phyloP scores from a whole-genome alignment of 768 basidiomycete species.

The Mycena venus region DNA sequence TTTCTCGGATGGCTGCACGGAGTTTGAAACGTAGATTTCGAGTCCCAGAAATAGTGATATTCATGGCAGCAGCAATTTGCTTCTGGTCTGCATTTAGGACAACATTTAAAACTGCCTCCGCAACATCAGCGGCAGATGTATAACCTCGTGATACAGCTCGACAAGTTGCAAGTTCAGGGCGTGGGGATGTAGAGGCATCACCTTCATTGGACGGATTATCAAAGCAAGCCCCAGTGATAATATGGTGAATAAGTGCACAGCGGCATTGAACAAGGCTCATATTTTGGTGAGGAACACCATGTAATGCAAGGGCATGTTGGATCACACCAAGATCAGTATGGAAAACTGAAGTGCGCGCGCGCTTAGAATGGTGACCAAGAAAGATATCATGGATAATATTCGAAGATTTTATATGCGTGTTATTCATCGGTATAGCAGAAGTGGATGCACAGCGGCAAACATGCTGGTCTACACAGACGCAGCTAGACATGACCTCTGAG shows the following conservation, averaged over 20 bases:
- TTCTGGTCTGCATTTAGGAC: slow-evolving; percentile 1
- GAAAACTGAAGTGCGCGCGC: neutral
- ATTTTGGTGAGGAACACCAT: neutral
- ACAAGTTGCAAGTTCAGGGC: too few species aligned
- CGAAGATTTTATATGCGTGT: neutral
- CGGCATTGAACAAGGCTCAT: neutral
- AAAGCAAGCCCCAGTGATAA: too few species aligned
- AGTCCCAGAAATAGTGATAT: neutral
- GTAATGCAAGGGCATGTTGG: neutral
- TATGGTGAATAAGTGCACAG: neutral
- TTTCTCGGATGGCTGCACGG: neutral
- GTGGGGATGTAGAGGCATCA: too few species aligned
- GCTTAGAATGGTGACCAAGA: neutral
- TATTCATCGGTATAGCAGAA: neutral
- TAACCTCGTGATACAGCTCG: too few species aligned
- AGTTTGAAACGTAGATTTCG: too few species aligned
- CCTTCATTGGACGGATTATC: too few species aligned
- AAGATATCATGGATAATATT: slow-evolving; percentile 16
- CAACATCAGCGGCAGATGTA: too few species aligned
- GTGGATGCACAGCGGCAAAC: neutral
- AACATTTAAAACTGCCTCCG: neutral
- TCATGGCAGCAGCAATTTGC: slow-evolving; percentile 1
- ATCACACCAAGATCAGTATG: neutral
- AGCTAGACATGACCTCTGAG: neutral
- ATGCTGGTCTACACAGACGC: neutral